These are phyloP conservation scores for Cucumis cinereus DNA, from an alignment of 306 rosid species.

Conservation along the genomic window DNA sequence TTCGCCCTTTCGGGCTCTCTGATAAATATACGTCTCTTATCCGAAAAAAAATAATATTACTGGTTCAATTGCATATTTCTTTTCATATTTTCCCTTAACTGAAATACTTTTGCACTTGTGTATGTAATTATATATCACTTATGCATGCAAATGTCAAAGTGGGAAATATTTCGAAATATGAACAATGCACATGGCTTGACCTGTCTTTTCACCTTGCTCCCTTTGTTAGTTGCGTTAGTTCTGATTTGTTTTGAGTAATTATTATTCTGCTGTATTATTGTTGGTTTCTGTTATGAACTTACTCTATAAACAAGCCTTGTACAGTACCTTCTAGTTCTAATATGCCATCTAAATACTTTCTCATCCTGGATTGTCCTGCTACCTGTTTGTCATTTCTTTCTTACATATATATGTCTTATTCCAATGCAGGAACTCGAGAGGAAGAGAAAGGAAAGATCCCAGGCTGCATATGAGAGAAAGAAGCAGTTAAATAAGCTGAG, in stretches of 20 bases:
- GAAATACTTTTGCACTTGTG: not conserved
- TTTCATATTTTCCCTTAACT: not conserved
- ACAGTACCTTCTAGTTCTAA: too few species aligned
- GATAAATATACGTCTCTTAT: too few species aligned
- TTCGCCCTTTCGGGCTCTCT: too few species aligned
- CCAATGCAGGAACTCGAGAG: constrained; percentile 48
- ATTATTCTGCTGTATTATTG: too few species aligned
- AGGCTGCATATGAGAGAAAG: constrained; percentile 51
- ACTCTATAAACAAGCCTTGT: too few species aligned
- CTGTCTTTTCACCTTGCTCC: not conserved
- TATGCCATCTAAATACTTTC: not conserved
- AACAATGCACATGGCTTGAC: not conserved
- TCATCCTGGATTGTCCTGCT: not conserved
- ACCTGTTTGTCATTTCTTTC: not conserved
- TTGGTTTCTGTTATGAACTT: too few species aligned
- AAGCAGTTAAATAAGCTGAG: constrained; percentile 56
- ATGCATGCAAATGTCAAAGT: not conserved
- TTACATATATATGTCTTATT: not conserved
- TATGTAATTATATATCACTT: not conserved
- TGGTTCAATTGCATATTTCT: not conserved
- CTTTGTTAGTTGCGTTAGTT: not conserved
- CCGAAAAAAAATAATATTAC: too few species aligned
- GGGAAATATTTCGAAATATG: not conserved
- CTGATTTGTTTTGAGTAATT: too few species aligned
- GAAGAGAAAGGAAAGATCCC: constrained; percentile 70